Base-by-base conservation (phyloP, 2,329 filamentous ascomycete species). In the Clarireedia homoeocarpa region DNA sequence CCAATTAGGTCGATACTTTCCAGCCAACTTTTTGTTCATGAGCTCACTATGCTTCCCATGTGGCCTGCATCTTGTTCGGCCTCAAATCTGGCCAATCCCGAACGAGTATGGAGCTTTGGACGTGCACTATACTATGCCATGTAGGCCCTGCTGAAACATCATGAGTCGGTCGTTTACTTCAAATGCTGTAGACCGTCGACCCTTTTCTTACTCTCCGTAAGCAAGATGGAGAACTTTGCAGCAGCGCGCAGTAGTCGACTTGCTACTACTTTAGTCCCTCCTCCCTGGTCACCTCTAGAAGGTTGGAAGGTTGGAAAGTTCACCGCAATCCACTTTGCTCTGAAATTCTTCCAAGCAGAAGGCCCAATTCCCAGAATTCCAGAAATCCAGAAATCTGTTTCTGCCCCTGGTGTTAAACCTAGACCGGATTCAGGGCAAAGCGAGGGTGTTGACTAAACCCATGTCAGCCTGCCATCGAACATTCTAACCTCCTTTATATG, bases 311-410 rank as follows among this genome's bases (percentile, higher is more conserved):
- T 53, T 45, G 38, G 30, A 48, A 47, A 40, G 40, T 51, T 49
- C 47, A 51, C 48, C 46, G 47, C 15, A 45, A 55, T 46, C 57
- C 54, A 54, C 56, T 53, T 50, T 47, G 46, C 48, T 54, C 42
- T 26, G 48, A 48, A 45, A 48, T 39, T 51, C 30, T 57, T 47
- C 57, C 27, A 48, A 49, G 40, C 20, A 47, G 44, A 47, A 14
- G 23, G 40, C 15, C 23, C 40, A 42, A 17, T 44, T 34, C 30
- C 17, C 52, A 51, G 48, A 48, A 39, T 17, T 51, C 38, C 51
- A 47, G 48, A 53, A 58, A 58, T 53, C 59, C 59, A 58, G 58
- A 44, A 51, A 42, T 60, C 47, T 42, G 59, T 59, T 57, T 55
- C 53, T 34, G 20, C 49, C 58, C 58, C 58, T 39, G 55, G 55